Evolutionary conservation across 1,284 basidiomycete species (phyloP), one percentile per base, ranked within the genome.

Genomic region (Naganishia liquefaciens): DNA sequence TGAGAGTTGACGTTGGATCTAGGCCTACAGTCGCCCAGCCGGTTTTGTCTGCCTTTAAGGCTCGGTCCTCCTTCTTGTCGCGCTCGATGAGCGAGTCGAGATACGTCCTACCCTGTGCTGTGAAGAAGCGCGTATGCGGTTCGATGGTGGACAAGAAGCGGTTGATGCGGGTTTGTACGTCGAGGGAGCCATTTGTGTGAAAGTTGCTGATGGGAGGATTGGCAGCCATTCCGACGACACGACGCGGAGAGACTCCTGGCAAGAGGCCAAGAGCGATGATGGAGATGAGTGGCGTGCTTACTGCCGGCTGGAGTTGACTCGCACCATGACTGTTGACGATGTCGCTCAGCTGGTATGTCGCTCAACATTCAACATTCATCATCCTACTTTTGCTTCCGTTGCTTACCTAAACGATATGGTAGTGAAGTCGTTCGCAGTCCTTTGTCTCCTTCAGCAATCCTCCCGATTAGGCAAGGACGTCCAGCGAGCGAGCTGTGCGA

Each of bases 291-390:
- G 43, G 11, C 7, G 21, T 7, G 55, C 21, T 44, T 30, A 21
- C 33, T 37, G n/a, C 30, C 17, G 19, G 21, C 27, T n/a, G 11
- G 7, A 37, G 44, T 40, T 19, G 49, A 51, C n/a, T 15, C 28
- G 13, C n/a, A 33, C 15, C 11, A 17, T 13, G 42, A 44, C 40
- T 28, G 7, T 55, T 27, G 23, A 47, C 40, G 19, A 57, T 44
- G 42, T 44, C 28, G 37, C 19, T n/a, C 19, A 27, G 30, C 30
- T 60, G 57, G 43, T 39, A 27, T 21, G 6, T 50, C 57, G 17
- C 23, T 60, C 57, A 40, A 58, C 55, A 60, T 50, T 60, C 57
- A 40, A 58, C 55, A 60, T 50, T 39, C 17, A 15, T 13, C 50
- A 21, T 10, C 28, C 13, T 5, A 21, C 3, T 3, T 50, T 50